phyloP scores from a whole-genome alignment of 805 yeast species.

The Hanseniaspora occidentalis region DNA sequence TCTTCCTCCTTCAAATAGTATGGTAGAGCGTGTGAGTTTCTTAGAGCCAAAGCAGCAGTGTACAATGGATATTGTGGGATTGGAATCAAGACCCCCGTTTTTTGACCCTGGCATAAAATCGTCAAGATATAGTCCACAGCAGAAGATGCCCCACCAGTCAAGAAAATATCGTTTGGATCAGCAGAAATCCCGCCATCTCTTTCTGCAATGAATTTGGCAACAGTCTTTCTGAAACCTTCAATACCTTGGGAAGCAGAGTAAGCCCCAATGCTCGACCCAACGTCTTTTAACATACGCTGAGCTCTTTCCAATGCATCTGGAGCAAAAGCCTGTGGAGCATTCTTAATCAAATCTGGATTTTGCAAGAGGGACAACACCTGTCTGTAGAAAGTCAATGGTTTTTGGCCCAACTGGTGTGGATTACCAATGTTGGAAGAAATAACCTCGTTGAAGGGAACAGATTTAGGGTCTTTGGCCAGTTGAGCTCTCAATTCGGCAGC shows the following conservation, averaged over 20 bases:
- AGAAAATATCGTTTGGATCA: conserved; percentile 58
- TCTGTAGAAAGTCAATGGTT: conserved; percentile 90
- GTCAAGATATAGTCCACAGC: conserved; percentile 77
- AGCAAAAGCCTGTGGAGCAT: conserved; percentile 30
- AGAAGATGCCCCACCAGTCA: conserved; percentile 91
- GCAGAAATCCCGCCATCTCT: conserved; percentile 73
- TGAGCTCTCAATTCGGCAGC: conserved; percentile 71
- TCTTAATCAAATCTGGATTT: conserved; percentile 57
- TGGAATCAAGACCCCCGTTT: conserved; percentile 79
- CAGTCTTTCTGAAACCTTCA: conserved; percentile 52
- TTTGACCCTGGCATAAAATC: conserved; percentile 51
- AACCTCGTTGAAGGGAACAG: conserved; percentile 65
- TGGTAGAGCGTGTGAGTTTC: conserved; percentile 72
- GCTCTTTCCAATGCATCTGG: conserved; percentile 71
- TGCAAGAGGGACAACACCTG: conserved; percentile 80
- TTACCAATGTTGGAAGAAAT: conserved; percentile 93
- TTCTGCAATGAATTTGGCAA: conserved; percentile 64
- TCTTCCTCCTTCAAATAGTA: conserved; percentile 72
- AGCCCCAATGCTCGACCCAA: conserved; percentile 81
- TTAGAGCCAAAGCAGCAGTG: conserved; percentile 85
- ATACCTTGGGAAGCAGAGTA: conserved; percentile 92
- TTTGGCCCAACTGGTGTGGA: conserved; percentile 93
- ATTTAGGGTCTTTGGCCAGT: conserved; percentile 40
- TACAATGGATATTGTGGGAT: conserved; percentile 97
- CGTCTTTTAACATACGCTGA: conserved; percentile 37